Evolutionary conservation across 371 early-diverging fungal species (phyloP).

Genomic region (Saksenaea vasiformis): DNA sequence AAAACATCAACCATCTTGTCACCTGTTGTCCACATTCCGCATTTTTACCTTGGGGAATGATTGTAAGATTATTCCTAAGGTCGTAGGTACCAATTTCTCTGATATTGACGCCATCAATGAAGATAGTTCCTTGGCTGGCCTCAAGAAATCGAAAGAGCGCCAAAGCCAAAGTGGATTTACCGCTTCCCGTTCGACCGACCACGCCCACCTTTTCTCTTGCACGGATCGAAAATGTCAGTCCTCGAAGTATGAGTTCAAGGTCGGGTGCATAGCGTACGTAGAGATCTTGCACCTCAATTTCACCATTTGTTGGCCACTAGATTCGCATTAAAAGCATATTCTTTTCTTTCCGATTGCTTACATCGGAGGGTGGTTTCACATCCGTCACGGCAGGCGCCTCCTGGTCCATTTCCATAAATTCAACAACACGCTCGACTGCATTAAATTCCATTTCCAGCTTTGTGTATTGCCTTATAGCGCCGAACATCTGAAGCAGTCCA

Average conservation of each 20-base stretch:
- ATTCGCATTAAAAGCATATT: not conserved
- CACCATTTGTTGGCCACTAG: slow-evolving; percentile 31
- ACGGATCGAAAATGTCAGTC: slow-evolving; percentile 47
- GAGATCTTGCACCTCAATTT: slow-evolving; percentile 55
- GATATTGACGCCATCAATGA: slow-evolving; percentile 76
- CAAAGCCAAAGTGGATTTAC: slow-evolving; percentile 74
- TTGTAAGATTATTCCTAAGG: slow-evolving; percentile 64
- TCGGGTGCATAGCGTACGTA: slow-evolving; percentile 60
- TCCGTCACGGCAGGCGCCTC: slow-evolving; percentile 67
- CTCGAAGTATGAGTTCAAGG: slow-evolving; percentile 55
- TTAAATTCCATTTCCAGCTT: slow-evolving; percentile 83
- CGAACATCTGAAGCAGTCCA: slow-evolving; percentile 48
- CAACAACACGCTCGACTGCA: slow-evolving; percentile 82
- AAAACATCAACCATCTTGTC: not conserved
- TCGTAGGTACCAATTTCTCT: slow-evolving; percentile 63
- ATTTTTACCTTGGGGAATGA: slow-evolving; percentile 63
- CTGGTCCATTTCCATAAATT: slow-evolving; percentile 77
- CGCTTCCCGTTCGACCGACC: slow-evolving; percentile 69
- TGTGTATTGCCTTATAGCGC: slow-evolving; percentile 71
- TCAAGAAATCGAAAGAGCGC: slow-evolving; percentile 76
- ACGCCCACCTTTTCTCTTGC: slow-evolving; percentile 59
- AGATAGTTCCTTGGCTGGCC: slow-evolving; percentile 61
- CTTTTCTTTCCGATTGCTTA: not conserved
- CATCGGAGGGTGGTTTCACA: slow-evolving; percentile 42
- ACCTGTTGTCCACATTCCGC: not conserved